Evolutionary conservation across 352 stramenopile genomes (phyloP).

Genomic region (Phytophthora sp.): DNA sequence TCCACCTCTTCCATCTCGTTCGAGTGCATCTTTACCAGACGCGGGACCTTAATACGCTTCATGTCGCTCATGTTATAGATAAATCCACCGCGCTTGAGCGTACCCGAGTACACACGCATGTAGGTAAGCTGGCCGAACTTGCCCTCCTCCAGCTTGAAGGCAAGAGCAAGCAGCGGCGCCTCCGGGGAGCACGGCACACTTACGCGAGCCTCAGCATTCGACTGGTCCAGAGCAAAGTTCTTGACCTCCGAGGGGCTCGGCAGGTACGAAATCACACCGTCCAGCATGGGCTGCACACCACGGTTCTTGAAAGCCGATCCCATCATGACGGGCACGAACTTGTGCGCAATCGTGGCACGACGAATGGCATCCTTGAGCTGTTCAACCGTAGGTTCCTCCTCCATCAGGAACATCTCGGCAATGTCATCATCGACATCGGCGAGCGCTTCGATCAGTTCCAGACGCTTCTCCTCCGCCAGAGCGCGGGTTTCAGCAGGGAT

Average conservation of each 20-base stretch:
- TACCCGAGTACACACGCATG: slow-evolving; percentile 93
- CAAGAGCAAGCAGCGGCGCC: slow-evolving; percentile 95
- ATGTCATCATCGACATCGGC: slow-evolving; percentile 99
- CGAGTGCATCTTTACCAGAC: slow-evolving; percentile 99
- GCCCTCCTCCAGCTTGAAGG: slow-evolving; percentile 99
- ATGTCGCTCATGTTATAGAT: slow-evolving; percentile 91
- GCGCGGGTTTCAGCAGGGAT: slow-evolving; percentile 90
- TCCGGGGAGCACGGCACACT: slow-evolving; percentile 87
- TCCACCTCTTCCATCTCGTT: slow-evolving; percentile 99
- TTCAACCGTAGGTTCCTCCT: slow-evolving; percentile 93
- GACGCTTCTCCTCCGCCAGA: slow-evolving; percentile 90
- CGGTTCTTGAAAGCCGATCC: slow-evolving; percentile 98
- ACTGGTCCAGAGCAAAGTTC: slow-evolving; percentile 96
- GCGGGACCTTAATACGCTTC: slow-evolving; percentile 96
- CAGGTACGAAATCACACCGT: slow-evolving; percentile 98
- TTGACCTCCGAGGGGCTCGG: slow-evolving; percentile 94
- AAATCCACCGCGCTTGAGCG: slow-evolving; percentile 85
- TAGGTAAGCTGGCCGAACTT: slow-evolving; percentile 99
- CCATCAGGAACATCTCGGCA: slow-evolving; percentile 98
- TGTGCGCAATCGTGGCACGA: slow-evolving; percentile 94
- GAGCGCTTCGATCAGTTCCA: slow-evolving; percentile 94
- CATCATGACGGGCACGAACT: slow-evolving; percentile 99
- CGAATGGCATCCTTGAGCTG: slow-evolving; percentile 95
- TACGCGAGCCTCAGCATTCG: slow-evolving; percentile 91
- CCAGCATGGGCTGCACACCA: slow-evolving; percentile 98